phyloP scores from a whole-genome alignment of 2,329 filamentous ascomycete genomes.

The Capronia coronata region DNA sequence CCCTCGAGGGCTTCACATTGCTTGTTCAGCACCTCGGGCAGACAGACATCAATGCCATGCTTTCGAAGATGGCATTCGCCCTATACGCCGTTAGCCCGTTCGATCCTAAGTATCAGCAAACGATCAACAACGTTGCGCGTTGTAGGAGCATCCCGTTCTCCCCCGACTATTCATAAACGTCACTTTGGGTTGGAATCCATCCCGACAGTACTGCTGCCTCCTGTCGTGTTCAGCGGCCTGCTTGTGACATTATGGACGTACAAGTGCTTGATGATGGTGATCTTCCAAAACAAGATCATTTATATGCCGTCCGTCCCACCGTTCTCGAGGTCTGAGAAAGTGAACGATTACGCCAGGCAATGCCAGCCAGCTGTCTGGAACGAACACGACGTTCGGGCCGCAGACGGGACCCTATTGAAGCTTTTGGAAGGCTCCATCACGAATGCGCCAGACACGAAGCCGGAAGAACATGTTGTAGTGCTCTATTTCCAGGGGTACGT shows the following conservation, averaged over 20 bases:
- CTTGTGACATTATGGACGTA: slow-evolving; percentile 57
- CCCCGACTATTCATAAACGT: slow-evolving; percentile 2
- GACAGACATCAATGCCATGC: slow-evolving; percentile 4
- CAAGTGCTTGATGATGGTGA: slow-evolving; percentile 65
- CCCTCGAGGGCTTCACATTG: neutral
- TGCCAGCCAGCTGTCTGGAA: slow-evolving; percentile 61
- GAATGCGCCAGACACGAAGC: neutral
- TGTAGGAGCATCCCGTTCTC: too few species aligned
- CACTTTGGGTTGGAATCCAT: slow-evolving; percentile 30
- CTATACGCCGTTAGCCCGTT: neutral
- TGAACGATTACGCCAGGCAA: slow-evolving; percentile 55
- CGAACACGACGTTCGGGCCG: slow-evolving; percentile 54
- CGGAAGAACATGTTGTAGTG: slow-evolving; percentile 34
- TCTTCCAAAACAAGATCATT: slow-evolving; percentile 75
- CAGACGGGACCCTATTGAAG: slow-evolving; percentile 60
- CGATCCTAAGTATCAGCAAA: neutral
- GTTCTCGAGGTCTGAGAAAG: slow-evolving; percentile 60
- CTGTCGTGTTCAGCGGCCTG: slow-evolving; percentile 59
- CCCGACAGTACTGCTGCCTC: slow-evolving; percentile 53
- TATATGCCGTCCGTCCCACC: slow-evolving; percentile 73
- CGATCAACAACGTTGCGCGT: neutral
- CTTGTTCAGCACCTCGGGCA: neutral
- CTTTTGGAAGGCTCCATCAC: slow-evolving; percentile 46
- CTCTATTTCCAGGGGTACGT: slow-evolving; percentile 46
- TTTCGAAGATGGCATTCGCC: neutral